Evolutionary conservation across 768 basidiomycete genomes (phyloP).

Genomic region (Auriscalpium vulgare): DNA sequence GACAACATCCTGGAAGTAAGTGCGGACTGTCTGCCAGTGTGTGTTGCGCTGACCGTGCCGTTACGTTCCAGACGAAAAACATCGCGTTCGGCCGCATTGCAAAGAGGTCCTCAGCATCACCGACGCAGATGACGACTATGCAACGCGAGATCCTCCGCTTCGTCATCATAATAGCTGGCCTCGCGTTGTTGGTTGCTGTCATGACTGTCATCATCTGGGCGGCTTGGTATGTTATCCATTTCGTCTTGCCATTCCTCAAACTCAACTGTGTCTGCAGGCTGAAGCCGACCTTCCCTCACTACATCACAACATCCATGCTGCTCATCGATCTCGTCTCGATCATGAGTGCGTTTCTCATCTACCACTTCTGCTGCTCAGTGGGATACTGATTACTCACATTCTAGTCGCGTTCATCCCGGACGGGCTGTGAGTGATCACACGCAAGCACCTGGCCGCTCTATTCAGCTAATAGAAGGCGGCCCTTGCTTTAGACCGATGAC

Average conservation of each 20-base stretch:
- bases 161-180: conserved; percentile 40
- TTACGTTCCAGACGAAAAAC: conserved; percentile 40
- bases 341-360: conserved; percentile 27
- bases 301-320: conserved; percentile 41
- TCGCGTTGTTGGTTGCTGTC: conserved; percentile 35
- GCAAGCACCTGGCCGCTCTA: no score
- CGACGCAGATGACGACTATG: conserved; percentile 35
- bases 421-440: conserved; percentile 23
- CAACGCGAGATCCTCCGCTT: conserved; percentile 49
- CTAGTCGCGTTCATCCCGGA: conserved; percentile 44
- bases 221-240: conserved; percentile 24
- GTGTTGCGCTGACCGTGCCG: conserved; percentile 15
- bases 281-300: conserved; percentile 29
- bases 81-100: conserved; percentile 45
- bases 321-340: conserved; percentile 54
- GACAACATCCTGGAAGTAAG: conserved; percentile 20
- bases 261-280: conserved; percentile 27
- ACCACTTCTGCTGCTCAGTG: not conserved
- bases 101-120: conserved; percentile 24
- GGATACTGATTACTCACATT: not conserved
- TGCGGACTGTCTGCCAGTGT: not conserved
- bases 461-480: no score
- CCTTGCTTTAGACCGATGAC: conserved; percentile 31
- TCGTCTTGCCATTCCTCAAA: conserved; percentile 9
- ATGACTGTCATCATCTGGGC: conserved; percentile 42